phyloP scores from a whole-genome alignment of 208 protist genomes.

The Vickermania spadyakhi region DNA sequence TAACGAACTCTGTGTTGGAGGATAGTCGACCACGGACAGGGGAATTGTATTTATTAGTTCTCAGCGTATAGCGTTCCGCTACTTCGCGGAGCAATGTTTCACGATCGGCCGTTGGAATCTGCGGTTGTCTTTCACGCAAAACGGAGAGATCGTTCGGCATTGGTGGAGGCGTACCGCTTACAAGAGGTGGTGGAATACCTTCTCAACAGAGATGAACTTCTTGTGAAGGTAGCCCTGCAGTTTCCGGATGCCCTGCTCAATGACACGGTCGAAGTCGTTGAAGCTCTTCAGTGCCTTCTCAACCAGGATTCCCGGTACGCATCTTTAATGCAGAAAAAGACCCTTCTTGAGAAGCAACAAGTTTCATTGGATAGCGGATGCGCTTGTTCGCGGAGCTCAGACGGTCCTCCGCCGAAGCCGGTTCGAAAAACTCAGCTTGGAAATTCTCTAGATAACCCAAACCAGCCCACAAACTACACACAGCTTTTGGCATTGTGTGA shows the following conservation, averaged over 20 bases:
- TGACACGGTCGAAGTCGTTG: slow-evolving; percentile 52
- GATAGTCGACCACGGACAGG: too few relatives aligned
- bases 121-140: slow-evolving; percentile 34
- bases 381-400: slow-evolving; percentile 1
- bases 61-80: too few relatives aligned
- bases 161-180: background rate
- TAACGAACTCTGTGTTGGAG: too few relatives aligned
- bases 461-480: slow-evolving; percentile 14
- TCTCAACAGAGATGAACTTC: slow-evolving; percentile 6
- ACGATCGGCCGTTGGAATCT: slow-evolving; percentile 49
- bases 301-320: slow-evolving; percentile 20
- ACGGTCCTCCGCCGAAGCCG: background rate
- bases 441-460: slow-evolving; percentile 17
- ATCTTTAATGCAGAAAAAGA: slow-evolving; percentile 5
- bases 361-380: background rate
- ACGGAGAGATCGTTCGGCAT: background rate
- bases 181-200: slow-evolving; percentile 4
- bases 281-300: slow-evolving; percentile 34
- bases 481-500: slow-evolving; percentile 82
- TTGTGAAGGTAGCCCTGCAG: slow-evolving; percentile 69
- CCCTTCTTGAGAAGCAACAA: background rate
- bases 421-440: slow-evolving; percentile 5
- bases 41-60: too few relatives aligned
- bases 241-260: slow-evolving; percentile 81
- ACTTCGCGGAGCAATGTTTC: slow-evolving; percentile 79